These are phyloP conservation scores for Proliferodiscus dingleyae DNA, from an alignment of 2,329 filamentous ascomycete species.

Conservation along the genomic window DNA sequence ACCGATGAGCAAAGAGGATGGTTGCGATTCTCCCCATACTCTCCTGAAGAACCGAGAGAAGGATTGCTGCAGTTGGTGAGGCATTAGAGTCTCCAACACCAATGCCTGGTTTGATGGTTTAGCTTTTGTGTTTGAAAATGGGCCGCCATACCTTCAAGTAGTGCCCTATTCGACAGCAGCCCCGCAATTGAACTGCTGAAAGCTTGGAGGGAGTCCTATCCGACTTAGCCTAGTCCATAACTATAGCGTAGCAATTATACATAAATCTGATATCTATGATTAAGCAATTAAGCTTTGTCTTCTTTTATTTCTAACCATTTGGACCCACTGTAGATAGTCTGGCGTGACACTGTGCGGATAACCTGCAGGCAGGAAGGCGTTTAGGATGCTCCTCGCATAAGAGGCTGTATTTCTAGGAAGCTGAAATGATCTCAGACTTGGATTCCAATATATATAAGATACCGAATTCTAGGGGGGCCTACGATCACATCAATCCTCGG, in stretches of 20 bases:
- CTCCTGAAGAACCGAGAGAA: conserved; percentile 63
- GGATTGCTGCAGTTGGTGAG: conserved; percentile 59
- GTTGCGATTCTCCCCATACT: conserved; percentile 61
- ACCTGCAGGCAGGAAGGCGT: conserved; percentile 63
- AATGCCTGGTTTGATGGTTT: conserved; percentile 42
- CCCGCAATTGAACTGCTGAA: conserved; percentile 62
- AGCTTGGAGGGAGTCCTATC: conserved; percentile 56
- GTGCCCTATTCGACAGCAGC: conserved; percentile 60
- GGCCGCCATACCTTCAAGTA: conserved; percentile 51
- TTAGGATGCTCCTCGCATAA: conserved; percentile 37
- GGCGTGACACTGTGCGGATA: conserved; percentile 67
- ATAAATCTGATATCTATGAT: conserved; percentile 60
- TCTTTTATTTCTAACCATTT: conserved; percentile 2
- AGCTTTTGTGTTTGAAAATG: background rate
- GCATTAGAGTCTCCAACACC: conserved; percentile 63
- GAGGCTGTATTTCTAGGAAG: conserved; percentile 21
- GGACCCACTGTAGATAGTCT: conserved; percentile 61
- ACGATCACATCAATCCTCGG: conserved; percentile 26
- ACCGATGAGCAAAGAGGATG: conserved; percentile 62
- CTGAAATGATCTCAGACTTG: conserved; percentile 7
- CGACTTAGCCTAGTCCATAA: background rate
- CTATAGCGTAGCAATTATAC: conserved; percentile 39
- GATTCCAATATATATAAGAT: too few relatives aligned
- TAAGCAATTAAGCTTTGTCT: conserved; percentile 4
- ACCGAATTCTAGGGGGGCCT: too few relatives aligned